Base-by-base conservation (phyloP, 495 filamentous ascomycete species). In the Bathelium albidoporum region DNA sequence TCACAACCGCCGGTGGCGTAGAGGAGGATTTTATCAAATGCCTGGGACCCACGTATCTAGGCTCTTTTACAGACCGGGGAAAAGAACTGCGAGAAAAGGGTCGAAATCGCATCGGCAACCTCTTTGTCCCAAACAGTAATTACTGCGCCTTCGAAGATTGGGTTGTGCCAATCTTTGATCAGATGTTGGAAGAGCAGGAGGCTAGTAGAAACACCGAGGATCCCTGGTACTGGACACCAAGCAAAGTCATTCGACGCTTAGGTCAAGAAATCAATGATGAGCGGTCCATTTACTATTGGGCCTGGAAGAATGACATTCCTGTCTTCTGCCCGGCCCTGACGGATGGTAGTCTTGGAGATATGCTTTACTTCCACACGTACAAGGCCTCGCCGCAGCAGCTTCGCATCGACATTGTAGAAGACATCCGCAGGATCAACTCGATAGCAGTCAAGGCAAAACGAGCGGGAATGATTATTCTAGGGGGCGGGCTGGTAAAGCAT, bases 1-100 rank as follows among this genome's bases (percentile, higher is more conserved):
- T 99, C 62, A 95, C 93, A 18, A 95, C 94, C 1, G 94, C 95
- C 0, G 94, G 94, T n/a, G 95, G 92, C 3, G 83, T 99, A 34
- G 94, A 99, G 74, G 94, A 99, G 73, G 94, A 97, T 72, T 81
- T 99, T 52, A 97, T 97, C 79, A 99, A 99, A 76, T 97, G 95
- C 68, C 84, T 97, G 0, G 94, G 85, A 3, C 87, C 89, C 22
- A 99, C 95, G 11, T 97, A 97, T 72, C 83, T 97, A 66, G 92
- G 89, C 32, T 84, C 87, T 10, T 97, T 97, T 78, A 78, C 77
- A 58, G 85, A 88, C 0, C 73, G 80, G 0, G 95, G 94, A 2
- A 85, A 88, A 24, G 81, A 82, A 18, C 81, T 97, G 1, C 87
- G 94, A 18, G 78, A 81, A 22, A 86, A 90, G 70, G 94, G 95